Evolutionary conservation across 495 filamentous ascomycete genomes (phyloP).

Genomic region (Penicillium coffeae): DNA sequence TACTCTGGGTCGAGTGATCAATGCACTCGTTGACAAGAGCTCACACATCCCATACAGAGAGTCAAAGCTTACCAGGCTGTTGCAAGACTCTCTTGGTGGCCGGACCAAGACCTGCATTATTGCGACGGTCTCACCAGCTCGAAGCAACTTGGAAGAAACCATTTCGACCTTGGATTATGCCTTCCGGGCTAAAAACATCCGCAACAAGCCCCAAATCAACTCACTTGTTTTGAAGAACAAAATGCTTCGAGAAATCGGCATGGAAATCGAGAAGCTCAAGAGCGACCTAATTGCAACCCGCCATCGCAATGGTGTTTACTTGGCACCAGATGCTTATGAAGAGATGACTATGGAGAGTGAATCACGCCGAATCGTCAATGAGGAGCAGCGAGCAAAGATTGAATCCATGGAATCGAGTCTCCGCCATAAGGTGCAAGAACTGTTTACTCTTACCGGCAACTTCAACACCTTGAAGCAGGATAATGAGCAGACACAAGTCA

Average conservation of each 20-base stretch:
- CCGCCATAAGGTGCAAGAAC: conserved; percentile 84
- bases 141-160: conserved; percentile 93
- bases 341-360: conserved; percentile 87
- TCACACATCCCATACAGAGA: conserved; percentile 93
- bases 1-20: conserved; percentile 94
- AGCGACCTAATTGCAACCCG: conserved; percentile 89
- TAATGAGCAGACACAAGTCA: conserved; percentile 65
- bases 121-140: conserved; percentile 89
- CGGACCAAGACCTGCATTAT: conserved; percentile 98
- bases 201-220: conserved; percentile 95
- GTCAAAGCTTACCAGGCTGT: conserved; percentile 88
- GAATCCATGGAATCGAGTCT: conserved; percentile 88
- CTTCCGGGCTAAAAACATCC: conserved; percentile 95
- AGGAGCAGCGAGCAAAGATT: conserved; percentile 88
- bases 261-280: conserved; percentile 92
- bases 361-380: conserved; percentile 83
- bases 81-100: conserved; percentile 95
- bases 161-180: conserved; percentile 98
- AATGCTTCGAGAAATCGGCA: conserved; percentile 79
- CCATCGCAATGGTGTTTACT: conserved; percentile 91
- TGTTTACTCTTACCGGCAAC: conserved; percentile 76
- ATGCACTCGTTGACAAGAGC: conserved; percentile 88
- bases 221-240: conserved; percentile 88
- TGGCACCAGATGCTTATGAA: conserved; percentile 79
- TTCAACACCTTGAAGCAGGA: conserved; percentile 85